Conservation (phyloP, 352 stramenopile genomes). For the Phytophthora litchii region DNA sequence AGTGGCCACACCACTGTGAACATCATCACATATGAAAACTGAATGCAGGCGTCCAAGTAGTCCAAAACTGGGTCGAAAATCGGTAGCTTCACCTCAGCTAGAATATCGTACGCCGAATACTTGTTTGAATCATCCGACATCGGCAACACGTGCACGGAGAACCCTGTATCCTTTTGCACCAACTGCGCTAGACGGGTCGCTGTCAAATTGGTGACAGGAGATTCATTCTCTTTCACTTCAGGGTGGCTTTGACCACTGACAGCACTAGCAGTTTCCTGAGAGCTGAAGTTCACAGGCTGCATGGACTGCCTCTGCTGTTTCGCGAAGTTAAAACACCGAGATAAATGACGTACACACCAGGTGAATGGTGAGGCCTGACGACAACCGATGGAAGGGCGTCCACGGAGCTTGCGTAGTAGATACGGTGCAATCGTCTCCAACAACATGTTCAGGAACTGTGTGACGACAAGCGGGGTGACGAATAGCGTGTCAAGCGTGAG, state of each 20-base stretch:
- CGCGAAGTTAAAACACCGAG: conserved; percentile 40
- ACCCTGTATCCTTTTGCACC: conserved; percentile 75
- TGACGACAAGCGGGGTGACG: conserved; percentile 88
- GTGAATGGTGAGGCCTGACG: conserved; percentile 65
- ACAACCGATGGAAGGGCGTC: conserved; percentile 65
- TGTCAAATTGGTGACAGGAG: conserved; percentile 50
- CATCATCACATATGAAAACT: conserved; percentile 92
- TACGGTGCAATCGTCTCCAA: conserved; percentile 89
- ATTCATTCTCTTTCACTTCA: conserved; percentile 26
- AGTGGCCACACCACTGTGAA: conserved; percentile 91
- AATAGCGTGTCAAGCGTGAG: conserved; percentile 89
- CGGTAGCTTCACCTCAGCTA: conserved; percentile 82
- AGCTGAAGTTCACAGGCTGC: conserved; percentile 14
- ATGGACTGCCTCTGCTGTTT: conserved; percentile 28
- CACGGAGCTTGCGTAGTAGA: conserved; percentile 77
- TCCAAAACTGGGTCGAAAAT: conserved; percentile 86
- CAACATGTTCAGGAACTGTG: conserved; percentile 89
- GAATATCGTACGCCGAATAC: conserved; percentile 88
- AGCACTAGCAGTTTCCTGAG: conserved; percentile 18
- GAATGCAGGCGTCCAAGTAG: conserved; percentile 88
- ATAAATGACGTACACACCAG: conserved; percentile 57
- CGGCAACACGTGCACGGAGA: conserved; percentile 65
- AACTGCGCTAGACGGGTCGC: conserved; percentile 66
- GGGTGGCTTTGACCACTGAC: conserved; percentile 7
- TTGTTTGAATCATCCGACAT: conserved; percentile 86